Percentiles rank a stretch among this genome's conserved stretches.
These are phyloP conservation scores for Penicillium sclerotigenum DNA, from an alignment of 2,329 filamentous ascomycete species.

Conservation along the genomic window DNA sequence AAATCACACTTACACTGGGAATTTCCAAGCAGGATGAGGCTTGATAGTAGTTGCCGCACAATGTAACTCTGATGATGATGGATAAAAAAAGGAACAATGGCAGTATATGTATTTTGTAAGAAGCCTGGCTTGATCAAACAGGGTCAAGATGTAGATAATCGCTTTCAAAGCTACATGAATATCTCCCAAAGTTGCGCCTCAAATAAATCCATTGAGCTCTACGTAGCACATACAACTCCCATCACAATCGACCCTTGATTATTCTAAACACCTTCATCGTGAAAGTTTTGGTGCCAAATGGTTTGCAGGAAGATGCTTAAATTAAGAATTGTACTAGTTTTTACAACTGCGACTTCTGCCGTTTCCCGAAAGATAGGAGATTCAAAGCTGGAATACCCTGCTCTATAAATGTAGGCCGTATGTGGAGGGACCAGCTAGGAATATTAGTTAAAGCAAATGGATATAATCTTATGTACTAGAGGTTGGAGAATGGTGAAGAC, in stretches of 20 bases:
- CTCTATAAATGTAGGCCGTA: background rate
- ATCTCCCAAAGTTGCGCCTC: background rate
- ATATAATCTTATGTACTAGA: background rate
- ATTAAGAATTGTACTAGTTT: background rate
- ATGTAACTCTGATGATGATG: background rate
- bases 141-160: background rate
- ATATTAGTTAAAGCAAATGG: no score
- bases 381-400: background rate
- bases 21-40: no score
- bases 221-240: no score
- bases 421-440: no score
- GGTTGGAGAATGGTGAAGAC: background rate
- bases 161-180: background rate
- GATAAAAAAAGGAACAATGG: background rate
- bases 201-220: background rate
- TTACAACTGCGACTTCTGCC: background rate
- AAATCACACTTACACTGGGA: no score
- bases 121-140: background rate
- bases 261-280: background rate
- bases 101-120: background rate
- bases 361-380: background rate
- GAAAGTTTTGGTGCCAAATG: background rate
- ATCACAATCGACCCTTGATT: background rate
- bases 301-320: background rate
- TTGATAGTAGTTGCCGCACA: background rate